These are phyloP conservation scores for Lenzites betulinus DNA, from an alignment of 768 basidiomycete genomes.

Conservation along the genomic window DNA sequence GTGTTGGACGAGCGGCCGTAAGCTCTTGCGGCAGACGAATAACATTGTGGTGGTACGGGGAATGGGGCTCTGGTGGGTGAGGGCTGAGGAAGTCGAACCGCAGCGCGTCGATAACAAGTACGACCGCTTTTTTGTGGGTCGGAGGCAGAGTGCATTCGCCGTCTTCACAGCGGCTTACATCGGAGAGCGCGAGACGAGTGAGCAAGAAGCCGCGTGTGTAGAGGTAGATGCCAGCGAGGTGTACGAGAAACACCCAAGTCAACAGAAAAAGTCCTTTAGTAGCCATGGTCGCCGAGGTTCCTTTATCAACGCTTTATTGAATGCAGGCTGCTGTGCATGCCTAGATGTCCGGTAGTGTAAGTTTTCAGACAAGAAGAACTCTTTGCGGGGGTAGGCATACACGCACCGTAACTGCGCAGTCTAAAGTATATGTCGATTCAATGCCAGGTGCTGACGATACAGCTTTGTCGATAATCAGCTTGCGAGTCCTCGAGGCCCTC, in stretches of 20 bases:
- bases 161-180: slow-evolving; percentile 47
- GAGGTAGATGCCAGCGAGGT: slow-evolving; percentile 80
- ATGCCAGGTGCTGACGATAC: no score
- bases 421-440: no score
- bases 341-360: background rate
- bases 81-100: slow-evolving; percentile 92
- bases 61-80: slow-evolving; percentile 59
- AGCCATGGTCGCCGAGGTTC: slow-evolving; percentile 1
- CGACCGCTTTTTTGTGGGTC: slow-evolving; percentile 77
- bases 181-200: slow-evolving; percentile 69
- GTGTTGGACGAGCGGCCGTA: slow-evolving; percentile 58
- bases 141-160: slow-evolving; percentile 50
- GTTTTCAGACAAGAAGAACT: no score
- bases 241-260: slow-evolving; percentile 64
- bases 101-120: slow-evolving; percentile 90
- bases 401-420: no score
- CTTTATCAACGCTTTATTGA: background rate
- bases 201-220: slow-evolving; percentile 93
- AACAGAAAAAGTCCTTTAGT: slow-evolving; percentile 32
- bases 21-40: slow-evolving; percentile 79
- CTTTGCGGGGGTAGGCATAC: background rate
- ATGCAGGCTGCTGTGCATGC: background rate
- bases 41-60: slow-evolving; percentile 78
- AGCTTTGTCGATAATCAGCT: no score
- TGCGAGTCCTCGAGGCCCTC: no score